phyloP scores from a whole-genome alignment of 306 rosid species.

The Quercus robur region DNA sequence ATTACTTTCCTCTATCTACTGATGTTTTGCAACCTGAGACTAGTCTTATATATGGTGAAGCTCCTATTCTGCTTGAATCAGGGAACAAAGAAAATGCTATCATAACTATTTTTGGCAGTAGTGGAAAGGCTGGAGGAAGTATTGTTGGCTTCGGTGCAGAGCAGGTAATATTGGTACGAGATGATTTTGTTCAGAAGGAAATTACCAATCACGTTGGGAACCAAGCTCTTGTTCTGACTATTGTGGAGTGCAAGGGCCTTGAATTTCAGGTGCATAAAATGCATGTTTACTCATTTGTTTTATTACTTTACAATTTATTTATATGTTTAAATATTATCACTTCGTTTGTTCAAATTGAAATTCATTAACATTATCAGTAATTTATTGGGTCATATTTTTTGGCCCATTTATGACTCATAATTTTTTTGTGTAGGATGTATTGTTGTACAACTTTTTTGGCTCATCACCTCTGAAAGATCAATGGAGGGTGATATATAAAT shows the following conservation, averaged over 20 bases:
- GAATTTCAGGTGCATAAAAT: slow-evolving; percentile 64
- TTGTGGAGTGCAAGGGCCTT: slow-evolving; percentile 81
- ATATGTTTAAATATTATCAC: not conserved
- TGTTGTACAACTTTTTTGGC: slow-evolving; percentile 68
- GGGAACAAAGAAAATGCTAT: slow-evolving; percentile 57
- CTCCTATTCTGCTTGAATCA: slow-evolving; percentile 59
- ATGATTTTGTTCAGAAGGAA: slow-evolving; percentile 48
- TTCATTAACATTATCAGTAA: not conserved
- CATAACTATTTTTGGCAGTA: slow-evolving; percentile 59
- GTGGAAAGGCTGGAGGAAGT: slow-evolving; percentile 27
- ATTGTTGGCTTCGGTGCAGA: slow-evolving; percentile 81
- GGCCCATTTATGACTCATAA: not conserved
- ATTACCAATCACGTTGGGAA: slow-evolving; percentile 49
- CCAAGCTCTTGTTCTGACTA: slow-evolving; percentile 71
- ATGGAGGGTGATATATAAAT: slow-evolving; percentile 74
- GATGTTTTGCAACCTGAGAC: slow-evolving; percentile 72
- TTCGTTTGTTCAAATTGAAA: not conserved
- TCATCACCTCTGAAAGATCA: slow-evolving; percentile 53
- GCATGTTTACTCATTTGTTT: not conserved
- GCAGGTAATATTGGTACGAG: slow-evolving; percentile 80
- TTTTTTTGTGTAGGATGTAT: slow-evolving; percentile 50
- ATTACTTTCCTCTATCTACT: slow-evolving; percentile 57
- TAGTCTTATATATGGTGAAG: slow-evolving; percentile 65
- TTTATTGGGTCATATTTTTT: not conserved
- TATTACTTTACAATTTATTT: not conserved